phyloP scores from a whole-genome alignment of 352 stramenopile genomes.

The Phytophthora fragariae region DNA sequence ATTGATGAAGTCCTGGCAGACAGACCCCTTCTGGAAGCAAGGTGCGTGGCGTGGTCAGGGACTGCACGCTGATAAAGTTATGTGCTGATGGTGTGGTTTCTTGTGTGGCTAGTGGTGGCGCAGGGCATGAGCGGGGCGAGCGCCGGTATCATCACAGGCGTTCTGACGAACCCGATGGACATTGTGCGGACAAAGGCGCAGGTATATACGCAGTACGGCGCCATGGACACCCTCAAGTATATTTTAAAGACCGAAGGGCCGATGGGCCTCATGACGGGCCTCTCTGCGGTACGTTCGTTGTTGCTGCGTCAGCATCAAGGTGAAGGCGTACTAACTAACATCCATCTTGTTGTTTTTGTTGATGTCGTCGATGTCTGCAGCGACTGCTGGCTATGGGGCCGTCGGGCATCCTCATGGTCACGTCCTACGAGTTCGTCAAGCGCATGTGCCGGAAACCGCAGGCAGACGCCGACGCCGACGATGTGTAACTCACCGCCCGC shows the following conservation, averaged over 20 bases:
- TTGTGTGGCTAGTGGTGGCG: conserved; percentile 57
- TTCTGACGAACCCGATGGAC: conserved; percentile 91
- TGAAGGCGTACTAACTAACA: no score
- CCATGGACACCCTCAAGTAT: conserved; percentile 86
- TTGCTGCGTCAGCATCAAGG: not conserved
- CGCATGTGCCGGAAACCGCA: conserved; percentile 77
- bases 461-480: conserved; percentile 27
- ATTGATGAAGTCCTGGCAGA: conserved; percentile 57
- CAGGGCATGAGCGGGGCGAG: conserved; percentile 81
- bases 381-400: conserved; percentile 84
- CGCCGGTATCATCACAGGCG: conserved; percentile 79
- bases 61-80: not conserved
- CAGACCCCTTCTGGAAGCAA: conserved; percentile 87
- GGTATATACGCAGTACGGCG: conserved; percentile 86
- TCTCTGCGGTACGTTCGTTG: conserved; percentile 68
- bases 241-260: conserved; percentile 79
- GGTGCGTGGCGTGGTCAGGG: conserved; percentile 34
- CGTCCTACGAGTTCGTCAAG: conserved; percentile 92
- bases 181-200: conserved; percentile 89
- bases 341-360: not conserved
- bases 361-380: conserved; percentile 33
- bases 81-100: conserved; percentile 3
- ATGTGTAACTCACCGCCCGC: conserved; percentile 9
- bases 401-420: conserved; percentile 86
- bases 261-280: conserved; percentile 82